Conservation (phyloP, 225 moss, liverwort and hornwort genomes). For the Rhytidiadelphus loreus region DNA sequence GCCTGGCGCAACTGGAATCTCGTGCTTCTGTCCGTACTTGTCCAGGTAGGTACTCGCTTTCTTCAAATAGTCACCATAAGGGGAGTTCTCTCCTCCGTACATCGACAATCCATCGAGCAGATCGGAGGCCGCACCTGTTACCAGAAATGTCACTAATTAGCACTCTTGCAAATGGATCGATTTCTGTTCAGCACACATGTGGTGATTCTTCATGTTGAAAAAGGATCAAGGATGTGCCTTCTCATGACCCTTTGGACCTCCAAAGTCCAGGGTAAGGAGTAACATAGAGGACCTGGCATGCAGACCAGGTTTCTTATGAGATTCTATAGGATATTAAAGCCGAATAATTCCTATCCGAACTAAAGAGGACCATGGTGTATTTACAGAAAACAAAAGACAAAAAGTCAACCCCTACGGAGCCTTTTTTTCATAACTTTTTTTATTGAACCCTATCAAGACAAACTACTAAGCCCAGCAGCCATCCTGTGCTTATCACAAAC, state of each 20-base stretch:
- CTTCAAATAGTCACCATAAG: conserved; percentile 18
- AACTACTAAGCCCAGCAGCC: background rate
- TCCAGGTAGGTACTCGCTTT: conserved; percentile 41
- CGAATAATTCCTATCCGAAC: background rate
- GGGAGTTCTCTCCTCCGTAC: conserved; percentile 29
- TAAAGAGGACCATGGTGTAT: background rate
- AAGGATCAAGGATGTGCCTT: background rate
- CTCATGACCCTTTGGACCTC: background rate
- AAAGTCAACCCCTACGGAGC: background rate
- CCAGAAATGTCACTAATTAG: background rate
- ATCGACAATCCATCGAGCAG: conserved; percentile 32
- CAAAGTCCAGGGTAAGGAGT: background rate
- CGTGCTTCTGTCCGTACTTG: conserved; percentile 33
- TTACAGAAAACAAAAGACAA: background rate
- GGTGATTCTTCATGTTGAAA: background rate
- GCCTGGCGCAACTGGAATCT: background rate
- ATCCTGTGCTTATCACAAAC: background rate
- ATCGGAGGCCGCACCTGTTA: conserved; percentile 29
- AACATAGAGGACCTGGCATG: background rate
- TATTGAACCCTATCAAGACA: background rate
- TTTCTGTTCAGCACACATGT: background rate
- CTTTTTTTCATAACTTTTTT: background rate
- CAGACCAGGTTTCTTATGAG: too few relatives aligned
- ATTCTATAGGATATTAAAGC: background rate
- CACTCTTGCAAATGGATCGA: background rate